Percentiles rank a stretch among this genome's conserved stretches.
These are phyloP conservation scores for Graphium sp. DNA, from an alignment of 2,329 filamentous ascomycete species.

Conservation along the genomic window DNA sequence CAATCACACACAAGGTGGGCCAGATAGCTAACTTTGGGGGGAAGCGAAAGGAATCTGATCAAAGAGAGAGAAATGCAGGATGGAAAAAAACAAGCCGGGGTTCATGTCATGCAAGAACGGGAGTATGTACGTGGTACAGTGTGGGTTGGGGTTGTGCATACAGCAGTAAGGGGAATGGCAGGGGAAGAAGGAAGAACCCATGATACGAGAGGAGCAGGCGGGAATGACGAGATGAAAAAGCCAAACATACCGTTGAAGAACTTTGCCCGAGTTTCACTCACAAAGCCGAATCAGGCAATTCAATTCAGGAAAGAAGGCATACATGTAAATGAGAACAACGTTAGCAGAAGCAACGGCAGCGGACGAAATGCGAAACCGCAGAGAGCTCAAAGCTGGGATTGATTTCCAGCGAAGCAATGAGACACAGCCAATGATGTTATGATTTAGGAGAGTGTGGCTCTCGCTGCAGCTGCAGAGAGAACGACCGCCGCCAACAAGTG, in stretches of 20 bases:
- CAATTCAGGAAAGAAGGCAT: background rate
- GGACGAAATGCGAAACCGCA: too few relatives aligned
- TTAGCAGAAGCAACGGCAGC: constrained; percentile 1
- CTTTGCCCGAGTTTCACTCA: constrained; percentile 1
- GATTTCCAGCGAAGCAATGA: too few relatives aligned
- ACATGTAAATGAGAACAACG: constrained; percentile 1
- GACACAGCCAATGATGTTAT: too few relatives aligned
- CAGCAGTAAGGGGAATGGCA: background rate
- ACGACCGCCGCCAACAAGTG: too few relatives aligned
- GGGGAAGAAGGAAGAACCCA: background rate
- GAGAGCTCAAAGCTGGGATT: too few relatives aligned
- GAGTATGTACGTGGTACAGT: too few relatives aligned
- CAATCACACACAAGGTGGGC: too few relatives aligned
- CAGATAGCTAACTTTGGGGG: too few relatives aligned
- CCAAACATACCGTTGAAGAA: constrained; percentile 1
- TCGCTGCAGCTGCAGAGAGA: too few relatives aligned
- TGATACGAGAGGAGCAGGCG: background rate
- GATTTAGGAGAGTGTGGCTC: too few relatives aligned
- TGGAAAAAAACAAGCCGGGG: background rate
- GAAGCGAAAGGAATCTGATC: background rate
- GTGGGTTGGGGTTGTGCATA: too few relatives aligned
- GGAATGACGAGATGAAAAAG: background rate
- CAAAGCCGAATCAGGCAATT: constrained; percentile 1
- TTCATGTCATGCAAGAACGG: too few relatives aligned
- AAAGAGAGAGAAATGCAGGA: background rate